Conservation (phyloP, 257 asterid genomes). For the Eustoma russellianum region DNA sequence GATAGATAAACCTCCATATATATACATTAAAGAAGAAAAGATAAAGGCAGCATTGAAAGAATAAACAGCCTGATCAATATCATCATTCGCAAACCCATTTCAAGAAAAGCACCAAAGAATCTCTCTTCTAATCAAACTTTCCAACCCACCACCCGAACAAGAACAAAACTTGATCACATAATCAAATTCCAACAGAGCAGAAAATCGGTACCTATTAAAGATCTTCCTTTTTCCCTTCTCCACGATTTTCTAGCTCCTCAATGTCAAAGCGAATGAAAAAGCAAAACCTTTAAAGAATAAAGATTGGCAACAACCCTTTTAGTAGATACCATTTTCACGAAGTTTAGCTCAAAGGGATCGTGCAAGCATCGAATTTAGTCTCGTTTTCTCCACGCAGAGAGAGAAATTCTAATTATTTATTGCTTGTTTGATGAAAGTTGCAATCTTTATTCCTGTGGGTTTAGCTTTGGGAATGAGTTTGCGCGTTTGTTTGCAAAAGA, state of each 20-base stretch:
- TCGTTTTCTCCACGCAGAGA: constrained; percentile 1
- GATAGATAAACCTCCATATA: too few species aligned
- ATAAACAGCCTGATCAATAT: neutral
- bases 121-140: constrained; percentile 4
- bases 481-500: constrained; percentile 18
- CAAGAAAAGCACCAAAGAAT: neutral
- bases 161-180: too few species aligned
- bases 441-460: neutral
- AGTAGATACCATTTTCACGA: too few species aligned
- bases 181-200: neutral
- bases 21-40: neutral
- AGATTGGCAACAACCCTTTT: neutral
- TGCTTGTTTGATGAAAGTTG: too few species aligned
- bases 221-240: constrained; percentile 2
- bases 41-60: neutral
- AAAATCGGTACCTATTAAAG: constrained; percentile 29
- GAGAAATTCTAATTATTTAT: neutral
- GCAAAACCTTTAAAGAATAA: constrained; percentile 1
- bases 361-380: constrained; percentile 38
- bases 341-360: constrained; percentile 28
- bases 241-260: constrained; percentile 16
- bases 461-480: constrained; percentile 14
- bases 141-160: too few species aligned
- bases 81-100: neutral
- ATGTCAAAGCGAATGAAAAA: constrained; percentile 26